These are phyloP conservation scores for Russula earlei DNA, from an alignment of 768 basidiomycete genomes.

Conservation along the genomic window DNA sequence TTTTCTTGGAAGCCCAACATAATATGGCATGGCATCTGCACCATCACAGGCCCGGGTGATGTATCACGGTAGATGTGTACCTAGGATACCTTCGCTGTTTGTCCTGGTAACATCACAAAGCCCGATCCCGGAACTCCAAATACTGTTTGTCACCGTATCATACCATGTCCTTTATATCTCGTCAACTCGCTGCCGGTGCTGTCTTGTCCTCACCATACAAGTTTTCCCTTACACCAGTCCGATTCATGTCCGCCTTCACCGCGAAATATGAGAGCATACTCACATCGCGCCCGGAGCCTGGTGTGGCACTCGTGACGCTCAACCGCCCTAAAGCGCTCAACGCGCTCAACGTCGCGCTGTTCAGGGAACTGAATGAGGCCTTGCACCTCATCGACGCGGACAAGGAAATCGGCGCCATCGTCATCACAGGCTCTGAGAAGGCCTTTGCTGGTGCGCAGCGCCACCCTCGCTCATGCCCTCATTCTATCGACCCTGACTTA, in stretches of 20 bases:
- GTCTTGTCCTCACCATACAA: background rate
- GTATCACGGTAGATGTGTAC: conserved; percentile 9
- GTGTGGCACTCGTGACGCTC: conserved; percentile 72
- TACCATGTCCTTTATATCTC: background rate
- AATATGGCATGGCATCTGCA: no score
- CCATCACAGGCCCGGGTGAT: no score
- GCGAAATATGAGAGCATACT: conserved; percentile 55
- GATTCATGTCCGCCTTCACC: conserved; percentile 41
- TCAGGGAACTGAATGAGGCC: conserved; percentile 74
- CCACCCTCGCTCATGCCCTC: no score
- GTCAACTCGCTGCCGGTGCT: background rate
- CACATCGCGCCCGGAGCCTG: conserved; percentile 55
- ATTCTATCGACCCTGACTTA: no score
- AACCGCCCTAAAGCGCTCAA: conserved; percentile 89
- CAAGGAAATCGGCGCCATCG: conserved; percentile 66
- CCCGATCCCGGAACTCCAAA: no score
- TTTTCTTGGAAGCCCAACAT: no score
- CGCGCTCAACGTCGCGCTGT: conserved; percentile 73
- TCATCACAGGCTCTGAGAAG: conserved; percentile 84
- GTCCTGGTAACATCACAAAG: no score
- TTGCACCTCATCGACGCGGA: conserved; percentile 49
- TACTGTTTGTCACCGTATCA: conserved; percentile 22
- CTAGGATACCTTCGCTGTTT: conserved; percentile 3
- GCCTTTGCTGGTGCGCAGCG: conserved; percentile 78
- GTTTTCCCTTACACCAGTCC: conserved; percentile 11